Conservation (phyloP, 2,329 filamentous ascomycete species). For the Neonectria hederae region DNA sequence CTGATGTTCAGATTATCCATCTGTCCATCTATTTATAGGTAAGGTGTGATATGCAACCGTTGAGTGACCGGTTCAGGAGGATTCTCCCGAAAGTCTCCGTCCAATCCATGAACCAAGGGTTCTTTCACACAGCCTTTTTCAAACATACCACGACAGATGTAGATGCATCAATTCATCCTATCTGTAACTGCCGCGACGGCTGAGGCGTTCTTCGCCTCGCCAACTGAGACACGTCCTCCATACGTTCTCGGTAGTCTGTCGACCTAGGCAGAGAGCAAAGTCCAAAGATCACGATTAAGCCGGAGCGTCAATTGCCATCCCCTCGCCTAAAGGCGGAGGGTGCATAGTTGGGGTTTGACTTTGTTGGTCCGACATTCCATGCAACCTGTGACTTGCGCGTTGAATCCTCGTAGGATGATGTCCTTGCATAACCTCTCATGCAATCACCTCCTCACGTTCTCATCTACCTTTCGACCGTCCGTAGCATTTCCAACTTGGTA, state of each 20-base stretch:
- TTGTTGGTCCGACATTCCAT: constrained; percentile 80
- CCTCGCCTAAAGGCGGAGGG: constrained; percentile 78
- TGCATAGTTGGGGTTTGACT: constrained; percentile 97
- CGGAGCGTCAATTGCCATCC: constrained; percentile 93
- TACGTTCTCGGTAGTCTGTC: constrained; percentile 86
- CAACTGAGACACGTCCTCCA: constrained; percentile 68
- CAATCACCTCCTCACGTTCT: background rate
- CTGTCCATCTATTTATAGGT: background rate
- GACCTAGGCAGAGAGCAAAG: constrained; percentile 78
- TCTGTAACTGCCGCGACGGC: constrained; percentile 63
- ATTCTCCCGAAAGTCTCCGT: background rate
- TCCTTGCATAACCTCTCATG: background rate
- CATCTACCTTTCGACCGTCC: background rate
- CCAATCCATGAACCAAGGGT: background rate
- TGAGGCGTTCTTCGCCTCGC: constrained; percentile 58
- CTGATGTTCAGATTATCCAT: background rate
- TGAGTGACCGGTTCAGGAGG: background rate
- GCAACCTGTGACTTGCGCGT: constrained; percentile 15
- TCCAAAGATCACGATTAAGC: constrained; percentile 91
- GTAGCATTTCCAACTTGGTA: constrained; percentile 16
- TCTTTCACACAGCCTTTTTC: background rate
- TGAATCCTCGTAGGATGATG: constrained; percentile 14
- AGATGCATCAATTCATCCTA: constrained; percentile 8
- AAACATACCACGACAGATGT: constrained; percentile 5
- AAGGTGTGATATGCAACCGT: constrained; percentile 6